Evolutionary conservation across 83 land plant genomes (phyloP).

Genomic region (Diphasiastrum complanatum): DNA sequence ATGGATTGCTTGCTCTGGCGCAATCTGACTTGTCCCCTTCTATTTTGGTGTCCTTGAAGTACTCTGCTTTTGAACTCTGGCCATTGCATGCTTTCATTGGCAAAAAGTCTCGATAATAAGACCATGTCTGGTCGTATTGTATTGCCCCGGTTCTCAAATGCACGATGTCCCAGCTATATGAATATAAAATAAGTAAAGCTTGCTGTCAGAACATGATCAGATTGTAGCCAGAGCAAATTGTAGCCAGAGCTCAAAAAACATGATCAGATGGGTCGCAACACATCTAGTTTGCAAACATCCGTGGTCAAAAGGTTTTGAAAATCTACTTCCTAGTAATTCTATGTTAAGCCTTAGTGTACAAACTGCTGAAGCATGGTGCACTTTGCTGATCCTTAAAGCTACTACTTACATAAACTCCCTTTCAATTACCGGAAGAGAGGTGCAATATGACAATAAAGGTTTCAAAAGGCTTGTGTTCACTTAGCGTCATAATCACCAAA

Average conservation of each 20-base stretch:
- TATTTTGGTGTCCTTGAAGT: slow-evolving; percentile 49
- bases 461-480: neutral
- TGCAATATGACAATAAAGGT: no score
- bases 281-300: no score
- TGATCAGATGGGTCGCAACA: no score
- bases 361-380: no score
- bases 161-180: slow-evolving; percentile 71
- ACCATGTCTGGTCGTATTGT: slow-evolving; percentile 76
- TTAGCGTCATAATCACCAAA: neutral
- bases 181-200: neutral
- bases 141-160: slow-evolving; percentile 54
- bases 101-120: slow-evolving; percentile 58
- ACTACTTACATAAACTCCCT: no score
- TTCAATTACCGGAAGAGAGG: no score
- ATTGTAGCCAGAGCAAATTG: slow-evolving; percentile 7
- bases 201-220: neutral
- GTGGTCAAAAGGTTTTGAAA: no score
- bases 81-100: slow-evolving; percentile 66
- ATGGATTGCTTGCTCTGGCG: slow-evolving; percentile 67
- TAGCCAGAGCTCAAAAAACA: slow-evolving; percentile 7
- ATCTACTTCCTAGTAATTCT: no score
- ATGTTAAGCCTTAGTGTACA: no score
- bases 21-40: slow-evolving; percentile 63
- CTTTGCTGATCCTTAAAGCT: no score
- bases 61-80: slow-evolving; percentile 50